These are phyloP conservation scores for Lentinus tigrinus DNA, from an alignment of 768 basidiomycete genomes.

Conservation along the genomic window DNA sequence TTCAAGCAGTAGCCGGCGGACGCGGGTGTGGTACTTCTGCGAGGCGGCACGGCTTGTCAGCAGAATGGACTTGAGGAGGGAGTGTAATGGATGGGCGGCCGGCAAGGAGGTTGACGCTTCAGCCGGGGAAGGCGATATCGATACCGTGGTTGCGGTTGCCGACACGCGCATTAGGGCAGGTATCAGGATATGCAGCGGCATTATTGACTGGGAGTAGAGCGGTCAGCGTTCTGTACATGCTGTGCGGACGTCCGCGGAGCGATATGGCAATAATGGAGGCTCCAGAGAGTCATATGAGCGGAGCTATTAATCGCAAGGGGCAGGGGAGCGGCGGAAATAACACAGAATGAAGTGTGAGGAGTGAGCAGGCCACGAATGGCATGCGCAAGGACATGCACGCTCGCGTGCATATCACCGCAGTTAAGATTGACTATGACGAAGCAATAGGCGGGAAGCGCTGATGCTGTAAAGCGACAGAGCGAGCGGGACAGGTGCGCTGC, in stretches of 20 bases:
- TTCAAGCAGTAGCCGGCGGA: slow-evolving; percentile 56
- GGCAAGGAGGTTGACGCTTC: slow-evolving; percentile 18
- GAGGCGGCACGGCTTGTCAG: slow-evolving; percentile 53
- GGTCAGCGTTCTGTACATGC: background rate
- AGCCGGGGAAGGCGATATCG: slow-evolving; percentile 13
- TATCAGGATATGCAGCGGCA: slow-evolving; percentile 60
- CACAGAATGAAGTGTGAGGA: background rate
- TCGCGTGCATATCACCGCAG: no score
- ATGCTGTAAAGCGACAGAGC: no score
- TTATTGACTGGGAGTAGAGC: slow-evolving; percentile 54
- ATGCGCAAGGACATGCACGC: background rate
- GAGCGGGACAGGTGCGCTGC: no score
- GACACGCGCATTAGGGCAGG: slow-evolving; percentile 59
- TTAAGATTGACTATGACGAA: no score
- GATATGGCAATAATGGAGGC: no score
- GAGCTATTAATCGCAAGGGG: background rate
- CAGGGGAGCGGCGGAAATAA: background rate
- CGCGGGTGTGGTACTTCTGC: slow-evolving; percentile 64
- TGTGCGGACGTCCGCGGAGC: background rate
- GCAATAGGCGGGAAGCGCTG: no score
- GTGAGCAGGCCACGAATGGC: background rate
- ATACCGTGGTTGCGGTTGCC: slow-evolving; percentile 26
- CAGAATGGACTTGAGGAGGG: slow-evolving; percentile 58
- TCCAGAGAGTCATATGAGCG: no score
- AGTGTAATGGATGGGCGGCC: slow-evolving; percentile 54